These are phyloP conservation scores for Neohortaea acidophila DNA, from an alignment of 495 filamentous ascomycete genomes.

Conservation along the genomic window DNA sequence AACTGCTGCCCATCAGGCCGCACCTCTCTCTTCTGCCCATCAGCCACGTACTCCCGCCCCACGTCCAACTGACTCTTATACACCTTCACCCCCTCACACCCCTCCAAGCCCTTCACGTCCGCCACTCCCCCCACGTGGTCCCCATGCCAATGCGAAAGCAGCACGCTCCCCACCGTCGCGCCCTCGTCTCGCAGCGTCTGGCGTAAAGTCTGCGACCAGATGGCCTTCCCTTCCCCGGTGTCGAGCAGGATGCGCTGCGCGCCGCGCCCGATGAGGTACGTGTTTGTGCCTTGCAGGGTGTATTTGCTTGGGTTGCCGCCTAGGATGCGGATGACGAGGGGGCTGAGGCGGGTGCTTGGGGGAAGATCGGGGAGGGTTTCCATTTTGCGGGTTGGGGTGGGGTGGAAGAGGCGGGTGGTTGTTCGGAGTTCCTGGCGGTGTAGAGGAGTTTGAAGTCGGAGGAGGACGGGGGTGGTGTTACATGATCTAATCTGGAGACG, in stretches of 20 bases:
- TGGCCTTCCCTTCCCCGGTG: slow-evolving; percentile 28
- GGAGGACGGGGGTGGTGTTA: too few relatives aligned
- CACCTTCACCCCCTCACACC: slow-evolving; percentile 34
- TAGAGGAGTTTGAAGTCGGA: too few relatives aligned
- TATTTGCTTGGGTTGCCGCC: slow-evolving; percentile 31
- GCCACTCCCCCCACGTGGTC: slow-evolving; percentile 67
- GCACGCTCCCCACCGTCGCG: slow-evolving; percentile 43
- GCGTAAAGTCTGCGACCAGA: slow-evolving; percentile 43
- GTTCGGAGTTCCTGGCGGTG: too few relatives aligned
- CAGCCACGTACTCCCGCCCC: slow-evolving; percentile 11
- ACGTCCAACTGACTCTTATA: slow-evolving; percentile 35
- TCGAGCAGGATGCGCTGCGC: slow-evolving; percentile 26
- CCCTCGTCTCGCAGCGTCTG: slow-evolving; percentile 48
- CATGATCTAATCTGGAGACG: too few relatives aligned
- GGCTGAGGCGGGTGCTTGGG: slow-evolving; percentile 23
- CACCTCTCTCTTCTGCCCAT: too few relatives aligned
- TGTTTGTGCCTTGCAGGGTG: slow-evolving; percentile 31
- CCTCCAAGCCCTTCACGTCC: slow-evolving; percentile 40
- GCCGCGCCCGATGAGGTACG: slow-evolving; percentile 28
- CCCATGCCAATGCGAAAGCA: slow-evolving; percentile 82
- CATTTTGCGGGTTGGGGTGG: slow-evolving; percentile 15
- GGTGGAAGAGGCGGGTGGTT: not conserved
- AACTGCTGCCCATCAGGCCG: slow-evolving; percentile 13
- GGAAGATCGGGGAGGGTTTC: slow-evolving; percentile 21
- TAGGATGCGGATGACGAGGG: slow-evolving; percentile 25